These are phyloP conservation scores for Ambrosia trifida DNA, from an alignment of 129 eudicot species.

Conservation along the genomic window DNA sequence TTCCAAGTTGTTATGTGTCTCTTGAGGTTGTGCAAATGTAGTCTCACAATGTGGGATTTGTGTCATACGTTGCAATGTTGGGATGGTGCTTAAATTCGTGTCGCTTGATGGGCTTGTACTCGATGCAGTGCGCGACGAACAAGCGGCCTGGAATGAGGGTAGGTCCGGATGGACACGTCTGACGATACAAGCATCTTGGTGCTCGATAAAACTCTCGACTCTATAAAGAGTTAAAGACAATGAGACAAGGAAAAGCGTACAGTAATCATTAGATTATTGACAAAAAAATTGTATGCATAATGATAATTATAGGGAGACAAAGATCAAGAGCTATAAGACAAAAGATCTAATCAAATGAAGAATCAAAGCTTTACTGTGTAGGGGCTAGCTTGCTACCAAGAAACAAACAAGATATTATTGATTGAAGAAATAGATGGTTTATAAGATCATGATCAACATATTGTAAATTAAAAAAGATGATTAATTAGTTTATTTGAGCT, in stretches of 20 bases:
- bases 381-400: constrained; percentile 42
- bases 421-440: background rate
- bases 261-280: constrained; percentile 28
- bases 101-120: constrained; percentile 61
- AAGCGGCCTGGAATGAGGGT: constrained; percentile 35
- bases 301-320: constrained; percentile 24
- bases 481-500: constrained; percentile 9
- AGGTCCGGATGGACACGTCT: constrained; percentile 57
- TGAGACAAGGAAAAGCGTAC: constrained; percentile 19
- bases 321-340: constrained; percentile 31
- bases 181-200: constrained; percentile 79
- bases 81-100: constrained; percentile 35
- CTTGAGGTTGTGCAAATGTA: constrained; percentile 10
- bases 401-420: constrained; percentile 28
- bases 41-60: constrained; percentile 11
- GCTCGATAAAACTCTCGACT: constrained; percentile 94
- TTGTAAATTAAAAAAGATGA: constrained; percentile 18
- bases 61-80: constrained; percentile 22
- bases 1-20: constrained; percentile 40
- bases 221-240: constrained; percentile 37
- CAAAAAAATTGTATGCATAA: constrained; percentile 14
- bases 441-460: background rate
- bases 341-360: constrained; percentile 34
- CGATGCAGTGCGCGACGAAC: constrained; percentile 57
- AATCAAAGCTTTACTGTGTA: constrained; percentile 35